Evolutionary conservation across 805 yeast genomes (phyloP), one percentile per base, ranked within the genome.

Genomic region (Metschnikowia anglica): DNA sequence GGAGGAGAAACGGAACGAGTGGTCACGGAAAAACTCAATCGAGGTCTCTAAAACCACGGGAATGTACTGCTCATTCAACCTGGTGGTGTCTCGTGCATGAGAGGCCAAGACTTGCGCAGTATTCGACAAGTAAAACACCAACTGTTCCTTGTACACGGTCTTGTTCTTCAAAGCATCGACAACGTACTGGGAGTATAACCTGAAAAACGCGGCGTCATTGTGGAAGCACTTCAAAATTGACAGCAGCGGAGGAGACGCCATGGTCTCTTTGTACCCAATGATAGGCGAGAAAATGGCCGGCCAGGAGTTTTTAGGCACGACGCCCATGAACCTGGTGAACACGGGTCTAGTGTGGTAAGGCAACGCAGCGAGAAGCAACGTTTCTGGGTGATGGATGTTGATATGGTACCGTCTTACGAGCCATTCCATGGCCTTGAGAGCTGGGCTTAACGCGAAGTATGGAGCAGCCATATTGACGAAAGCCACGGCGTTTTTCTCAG

Each of bases 341-440:
- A 86, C 72, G 0, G 89, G 83, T 28, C 79, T 72, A 52, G 75
- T 78, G 64, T 83, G 88, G 65, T 85, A 88, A n/a, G 97, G 95
- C 52, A 93, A 71, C 1, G 85, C 75, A 2, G 90, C 73, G 43
- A 91, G 63, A 34, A 93, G 59, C 24, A 93, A 59, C 41, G 72
- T 60, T 61, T 91, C 98, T 0, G 89, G 68, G 56, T 86, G 88
- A 56, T 85, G 83, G 37, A 86, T 72, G 60, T 93, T 90, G 52
- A 88, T 80, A 58, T 88, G 83, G 69, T 82, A 93, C 54, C 98
- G 77, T 68, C 99, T 83, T 15, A 93, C 83, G 18, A 90, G 79
- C 99, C 99, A 93, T 69, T 93, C 99, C 10, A 88, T 72, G 4
- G 97, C 91, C 54, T 83, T 82, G 37, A 88, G 57, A 2, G 97